Evolutionary conservation across 805 yeast species (phyloP), one percentile per base, ranked within the genome.

Genomic region (Cephaloascus fragrans): DNA sequence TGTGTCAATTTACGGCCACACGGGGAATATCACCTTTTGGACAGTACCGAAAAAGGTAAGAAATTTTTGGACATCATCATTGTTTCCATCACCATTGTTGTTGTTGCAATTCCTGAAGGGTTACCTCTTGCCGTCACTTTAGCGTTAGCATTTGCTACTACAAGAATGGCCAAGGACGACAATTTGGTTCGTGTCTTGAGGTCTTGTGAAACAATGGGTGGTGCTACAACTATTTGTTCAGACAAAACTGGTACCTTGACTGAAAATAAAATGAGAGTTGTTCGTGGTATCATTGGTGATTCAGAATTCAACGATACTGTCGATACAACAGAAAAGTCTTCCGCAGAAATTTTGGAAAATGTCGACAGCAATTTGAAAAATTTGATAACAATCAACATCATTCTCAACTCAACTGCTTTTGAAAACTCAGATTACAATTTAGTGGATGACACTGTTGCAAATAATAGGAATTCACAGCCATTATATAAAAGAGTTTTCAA

Each of bases 61-160:
- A 73, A 73, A 47, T 89, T 89, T 49, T 67, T 93, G 64, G 81
- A 86, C 51, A 84, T 90, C 41, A 68, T 93, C 43, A 93, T 93
- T 52, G 86, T 93, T 18, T 83, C 97, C 1, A 83, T 93, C 43
- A 88, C 98, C 0, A 74, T 93, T 49, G 79, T 93, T 20, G 98
- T 90, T 14, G 98, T 93, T 37, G 99, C 98, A 0, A 96, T 93
- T n/a, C 99, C 99, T 3, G 99, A 93, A 62, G 99, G 99, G 44
- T 72, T 93, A 41, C 99, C 99, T 1, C 68, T 93, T 41, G 99
- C 99, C 2, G 98, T 93, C 15, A 93, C 99, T 1, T 69, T 93
- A 36, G 96, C 98, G 0, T 68, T 93, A 47, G 98, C 98, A 0
- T 93, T 93, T 67, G 98, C 99, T 2, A 93, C 98, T 2, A 89